Evolutionary conservation across 495 filamentous ascomycete species (phyloP), one percentile per base, ranked within the genome.

Genomic region (Aspergillus hancockii): DNA sequence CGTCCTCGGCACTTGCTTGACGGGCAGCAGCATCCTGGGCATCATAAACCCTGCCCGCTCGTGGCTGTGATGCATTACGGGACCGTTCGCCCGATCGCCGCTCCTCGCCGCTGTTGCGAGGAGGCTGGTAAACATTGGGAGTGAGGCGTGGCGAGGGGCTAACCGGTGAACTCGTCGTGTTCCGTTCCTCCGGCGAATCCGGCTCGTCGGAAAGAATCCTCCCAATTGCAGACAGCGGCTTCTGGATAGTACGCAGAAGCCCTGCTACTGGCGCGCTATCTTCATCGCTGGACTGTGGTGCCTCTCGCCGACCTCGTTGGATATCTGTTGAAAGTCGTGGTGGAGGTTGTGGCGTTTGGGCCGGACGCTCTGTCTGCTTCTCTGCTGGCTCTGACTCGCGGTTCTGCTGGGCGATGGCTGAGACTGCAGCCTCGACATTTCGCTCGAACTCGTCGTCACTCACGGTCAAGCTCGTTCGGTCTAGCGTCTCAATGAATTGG

Each of bases 401-500:
- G 62, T 94, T 90, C 63, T 90, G 88, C 72, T 98, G 92, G 1
- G 94, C 93, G 60, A 98, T 97, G 16, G 90, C 90, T n/a, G 91
- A 96, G 13, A 98, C 94, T 9, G 94, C 92, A 8, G 89, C 90
- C 74, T 99, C 94, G 40, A 99, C 94, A 64, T 95, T 93, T 62
- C 82, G 82, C 69, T 99, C 94, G 68, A 98, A 99, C 25, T 97
- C 94, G 62, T 92, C 91, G 63, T 97, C 92, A 18, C 89, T 88
- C 50, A 99, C 92, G 7, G 95, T 97, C 22, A 99, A 74, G 61
- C 87, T 93, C 7, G 95, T 98, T 30, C 93, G 86, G 76, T 98
- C 94, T 63, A 99, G 85, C 34, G 88, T 93, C 71, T 99, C 94
- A 64, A 99, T 92, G 71, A 98, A 99, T 68, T 96, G 91, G 55